phyloP scores from a whole-genome alignment of 768 basidiomycete species.

The Pholiota microspora region DNA sequence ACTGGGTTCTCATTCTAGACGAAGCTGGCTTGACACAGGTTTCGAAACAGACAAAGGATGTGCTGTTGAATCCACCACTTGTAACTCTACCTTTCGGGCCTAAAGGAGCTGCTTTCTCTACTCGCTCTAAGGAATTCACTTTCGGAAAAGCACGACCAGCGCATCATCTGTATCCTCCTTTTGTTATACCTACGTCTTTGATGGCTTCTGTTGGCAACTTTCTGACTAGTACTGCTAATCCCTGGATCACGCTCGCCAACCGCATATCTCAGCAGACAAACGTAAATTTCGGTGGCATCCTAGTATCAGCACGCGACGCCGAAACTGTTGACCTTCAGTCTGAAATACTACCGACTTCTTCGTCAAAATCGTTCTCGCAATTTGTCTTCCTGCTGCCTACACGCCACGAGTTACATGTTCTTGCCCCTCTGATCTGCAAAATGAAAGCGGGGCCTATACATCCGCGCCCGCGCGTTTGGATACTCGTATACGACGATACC shows the following conservation, averaged over 20 bases:
- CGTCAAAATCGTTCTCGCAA: too few species aligned
- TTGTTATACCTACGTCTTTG: conserved; percentile 41
- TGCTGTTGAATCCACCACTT: conserved; percentile 39
- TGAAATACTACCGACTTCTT: too few species aligned
- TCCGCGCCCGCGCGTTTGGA: conserved; percentile 4
- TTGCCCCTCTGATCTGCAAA: conserved; percentile 21
- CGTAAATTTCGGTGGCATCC: conserved; percentile 7
- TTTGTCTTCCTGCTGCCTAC: conserved; percentile 21
- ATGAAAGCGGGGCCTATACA: conserved; percentile 7
- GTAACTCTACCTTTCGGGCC: conserved; percentile 41
- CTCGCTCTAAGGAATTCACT: conserved; percentile 16
- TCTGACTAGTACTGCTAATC: conserved; percentile 22
- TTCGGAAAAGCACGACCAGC: conserved; percentile 34
- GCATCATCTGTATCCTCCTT: conserved; percentile 59
- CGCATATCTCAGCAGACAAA: conserved; percentile 16
- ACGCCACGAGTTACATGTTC: conserved; percentile 11
- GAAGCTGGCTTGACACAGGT: conserved; percentile 38
- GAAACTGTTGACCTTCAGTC: too few species aligned
- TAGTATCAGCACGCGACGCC: conserved; percentile 3
- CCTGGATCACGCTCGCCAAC: conserved; percentile 27
- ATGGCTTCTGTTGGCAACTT: conserved; percentile 17
- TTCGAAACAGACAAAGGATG: conserved; percentile 27
- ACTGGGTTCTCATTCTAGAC: conserved; percentile 54
- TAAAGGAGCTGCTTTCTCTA: conserved; percentile 12
- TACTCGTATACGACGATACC: conserved; percentile 20